Base-by-base conservation (phyloP, 768 basidiomycete genomes). In the Russula sp. region DNA sequence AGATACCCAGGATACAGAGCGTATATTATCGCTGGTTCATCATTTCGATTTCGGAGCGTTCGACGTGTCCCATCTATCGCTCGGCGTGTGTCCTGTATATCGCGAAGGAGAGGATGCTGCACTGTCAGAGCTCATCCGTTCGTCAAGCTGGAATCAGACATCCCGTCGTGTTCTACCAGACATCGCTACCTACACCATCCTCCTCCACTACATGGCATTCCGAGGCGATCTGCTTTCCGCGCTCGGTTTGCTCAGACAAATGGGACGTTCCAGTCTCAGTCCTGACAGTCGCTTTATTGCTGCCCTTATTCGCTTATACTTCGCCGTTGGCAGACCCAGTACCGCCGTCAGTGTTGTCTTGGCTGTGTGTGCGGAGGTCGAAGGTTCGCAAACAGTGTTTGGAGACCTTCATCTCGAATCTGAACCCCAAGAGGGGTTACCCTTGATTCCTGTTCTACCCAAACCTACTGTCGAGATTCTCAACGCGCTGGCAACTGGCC, bases 401-500 rank as follows among this genome's bases (percentile, higher is more conserved):
- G 37, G 45, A 31, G 27, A 39, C 16, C n/a, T 61, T 20, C 20
- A 39, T 35, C 34, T 59, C 54, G 16, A 52, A 42, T 32, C 31
- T 35, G 61, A 50, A 6, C 57, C 20, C 35, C 44, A 31, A 57
- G 59, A 47, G 11, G 22, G 22, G n/a, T 5, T 63, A 34, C 48
- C 61, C 59, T 31, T 67, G 6, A 61, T 65, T 48, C 65, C 57
- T 20, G 27, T 63, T 65, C 50, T 65, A 32, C 59, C 63, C 34
- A 57, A 64, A 16, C 67, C 76, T 27, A 75, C 77, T 31, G 73
- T 74, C 57, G 66, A 72, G 37, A 68, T 88, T 32, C 82, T 88
- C 75, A 90, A 92, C 70, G 77, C 83, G 20, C 73, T 87, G 20
- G 73, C 90, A 13, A 74, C 75, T 55, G 82, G 82, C 44, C 64